phyloP scores from a whole-genome alignment of 2,329 filamentous ascomycete species.

The Botryotinia narcissicola region DNA sequence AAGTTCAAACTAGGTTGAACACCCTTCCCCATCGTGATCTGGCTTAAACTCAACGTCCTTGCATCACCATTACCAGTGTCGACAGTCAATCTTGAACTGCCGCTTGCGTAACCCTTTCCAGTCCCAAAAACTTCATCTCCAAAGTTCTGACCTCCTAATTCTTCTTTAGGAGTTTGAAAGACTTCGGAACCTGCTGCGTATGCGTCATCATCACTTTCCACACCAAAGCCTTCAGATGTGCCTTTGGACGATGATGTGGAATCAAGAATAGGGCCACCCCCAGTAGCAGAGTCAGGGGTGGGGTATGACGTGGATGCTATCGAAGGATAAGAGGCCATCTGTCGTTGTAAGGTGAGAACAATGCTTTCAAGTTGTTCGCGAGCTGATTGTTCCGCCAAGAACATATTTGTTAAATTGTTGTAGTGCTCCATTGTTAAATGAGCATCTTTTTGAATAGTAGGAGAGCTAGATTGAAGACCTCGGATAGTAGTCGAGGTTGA shows the following conservation, averaged over 20 bases:
- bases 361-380: constrained; percentile 55
- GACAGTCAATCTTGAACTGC: neutral
- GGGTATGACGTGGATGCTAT: constrained; percentile 23
- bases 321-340: constrained; percentile 25
- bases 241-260: constrained; percentile 3
- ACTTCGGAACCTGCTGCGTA: constrained; percentile 44
- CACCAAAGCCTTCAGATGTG: constrained; percentile 35
- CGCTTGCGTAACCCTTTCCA: constrained; percentile 36
- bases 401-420: constrained; percentile 49
- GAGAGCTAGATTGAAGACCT: constrained; percentile 33
- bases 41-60: constrained; percentile 62
- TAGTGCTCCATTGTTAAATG: constrained; percentile 47
- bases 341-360: constrained; percentile 48
- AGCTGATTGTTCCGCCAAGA: constrained; percentile 56
- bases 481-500: constrained; percentile 38
- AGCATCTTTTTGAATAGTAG: constrained; percentile 32
- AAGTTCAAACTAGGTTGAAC: constrained; percentile 28
- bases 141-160: constrained; percentile 40
- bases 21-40: constrained; percentile 48
- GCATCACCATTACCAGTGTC: constrained; percentile 59
- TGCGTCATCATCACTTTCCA: constrained; percentile 32
- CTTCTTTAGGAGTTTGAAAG: constrained; percentile 53
- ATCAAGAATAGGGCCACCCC: constrained; percentile 14
- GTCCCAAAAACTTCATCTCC: constrained; percentile 43
- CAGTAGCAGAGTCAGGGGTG: constrained; percentile 15